phyloP scores from a whole-genome alignment of 495 filamentous ascomycete genomes.

The Penicillium salamii region DNA sequence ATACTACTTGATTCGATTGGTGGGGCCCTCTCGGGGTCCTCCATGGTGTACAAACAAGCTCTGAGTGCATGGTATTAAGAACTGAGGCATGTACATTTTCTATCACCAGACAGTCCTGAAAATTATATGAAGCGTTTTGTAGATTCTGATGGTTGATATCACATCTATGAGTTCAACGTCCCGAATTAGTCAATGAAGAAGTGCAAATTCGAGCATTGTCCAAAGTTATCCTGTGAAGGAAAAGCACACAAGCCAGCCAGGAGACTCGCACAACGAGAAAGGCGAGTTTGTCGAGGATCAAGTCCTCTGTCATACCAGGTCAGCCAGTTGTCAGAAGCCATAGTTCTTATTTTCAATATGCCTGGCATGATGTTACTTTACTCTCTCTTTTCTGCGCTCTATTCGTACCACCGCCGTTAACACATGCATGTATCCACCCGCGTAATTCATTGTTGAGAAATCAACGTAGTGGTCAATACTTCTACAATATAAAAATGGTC shows the following conservation, averaged over 20 bases:
- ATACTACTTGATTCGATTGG: too few species aligned
- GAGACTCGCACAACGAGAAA: background rate
- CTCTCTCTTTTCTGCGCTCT: background rate
- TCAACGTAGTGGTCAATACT: background rate
- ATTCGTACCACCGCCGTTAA: background rate
- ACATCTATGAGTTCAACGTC: too few species aligned
- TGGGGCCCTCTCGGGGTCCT: too few species aligned
- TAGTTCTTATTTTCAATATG: background rate
- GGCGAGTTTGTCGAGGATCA: background rate
- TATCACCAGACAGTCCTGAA: too few species aligned
- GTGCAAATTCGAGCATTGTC: too few species aligned
- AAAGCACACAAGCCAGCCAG: background rate
- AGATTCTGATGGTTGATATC: too few species aligned
- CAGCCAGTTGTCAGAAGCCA: background rate
- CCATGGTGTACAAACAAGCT: too few species aligned
- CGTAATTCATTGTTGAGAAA: background rate
- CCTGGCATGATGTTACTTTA: background rate
- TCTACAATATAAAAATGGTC: background rate
- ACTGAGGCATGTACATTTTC: too few species aligned
- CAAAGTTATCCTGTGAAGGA: background rate
- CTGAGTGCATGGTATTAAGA: too few species aligned
- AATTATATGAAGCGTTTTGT: too few species aligned
- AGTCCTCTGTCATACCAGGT: background rate
- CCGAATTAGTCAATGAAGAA: too few species aligned
- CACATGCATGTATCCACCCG: background rate